Evolutionary conservation across 176 grass and related monocot genomes (phyloP).

Genomic region (Hordeum vulgare): MorexV3_pseudomolecules_assembly NC_058518.1:464680833-464681332

Average conservation of each 20-base stretch:
- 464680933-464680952: constrained; percentile 10
- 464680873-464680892: constrained; percentile 55
- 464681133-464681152: no score
- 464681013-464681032: constrained; percentile 60
- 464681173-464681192: no score
- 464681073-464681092: constrained; percentile 77
- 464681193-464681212: constrained; percentile 83
- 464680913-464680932: not conserved
- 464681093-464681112: constrained; percentile 70
- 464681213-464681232: constrained; percentile 70
- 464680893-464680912: constrained; percentile 19
- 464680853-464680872: constrained; percentile 49
- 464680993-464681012: constrained; percentile 41
- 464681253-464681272: constrained; percentile 65
- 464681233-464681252: constrained; percentile 65
- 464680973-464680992: constrained; percentile 8
- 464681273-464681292: constrained; percentile 62
- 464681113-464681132: no score
- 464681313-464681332: constrained; percentile 70
- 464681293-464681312: constrained; percentile 43
- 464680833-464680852: constrained; percentile 41
- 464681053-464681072: constrained; percentile 74
- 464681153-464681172: no score
- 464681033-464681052: constrained; percentile 69
- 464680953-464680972: not conserved